Percentiles rank a stretch among this genome's conserved stretches.
Conservation (phyloP, 139 green algal genomes). For the Raphidocelis subcapitata region DNA sequence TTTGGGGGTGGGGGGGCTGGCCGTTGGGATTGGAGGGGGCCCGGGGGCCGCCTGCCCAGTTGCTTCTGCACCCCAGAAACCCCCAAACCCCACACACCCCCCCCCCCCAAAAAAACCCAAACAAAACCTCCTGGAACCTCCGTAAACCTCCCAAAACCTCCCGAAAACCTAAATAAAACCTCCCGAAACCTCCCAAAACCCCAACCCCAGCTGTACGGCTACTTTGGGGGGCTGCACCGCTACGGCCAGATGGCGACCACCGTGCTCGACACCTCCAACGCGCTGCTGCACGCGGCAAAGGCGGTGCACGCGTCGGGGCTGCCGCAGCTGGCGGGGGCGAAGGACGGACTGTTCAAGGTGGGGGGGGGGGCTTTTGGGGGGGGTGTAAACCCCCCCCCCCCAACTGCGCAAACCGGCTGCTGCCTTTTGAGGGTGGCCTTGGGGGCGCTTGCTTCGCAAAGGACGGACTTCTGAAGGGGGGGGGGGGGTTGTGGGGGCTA, state of each 20-base stretch:
- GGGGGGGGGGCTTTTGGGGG: constrained; percentile 37
- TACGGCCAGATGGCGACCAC: constrained; percentile 41
- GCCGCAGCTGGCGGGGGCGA: neutral
- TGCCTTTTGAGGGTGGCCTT: too few species aligned
- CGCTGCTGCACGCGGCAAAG: constrained; percentile 55
- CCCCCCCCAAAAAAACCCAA: neutral
- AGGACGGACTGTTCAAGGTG: constrained; percentile 30
- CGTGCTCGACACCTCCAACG: constrained; percentile 48
- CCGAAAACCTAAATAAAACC: neutral
- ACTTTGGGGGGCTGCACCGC: constrained; percentile 29
- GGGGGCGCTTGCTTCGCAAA: too few species aligned
- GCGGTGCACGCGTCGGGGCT: constrained; percentile 28
- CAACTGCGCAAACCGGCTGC: neutral
- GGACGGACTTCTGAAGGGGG: too few species aligned
- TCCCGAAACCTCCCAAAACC: neutral
- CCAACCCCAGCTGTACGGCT: constrained; percentile 16
- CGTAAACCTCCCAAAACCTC: too few species aligned
- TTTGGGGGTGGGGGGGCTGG: constrained; percentile 5
- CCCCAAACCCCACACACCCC: neutral
- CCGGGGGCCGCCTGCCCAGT: neutral
- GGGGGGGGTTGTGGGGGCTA: too few species aligned
- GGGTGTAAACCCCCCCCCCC: constrained; percentile 21
- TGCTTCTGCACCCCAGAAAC: too few species aligned
- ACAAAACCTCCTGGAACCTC: neutral
- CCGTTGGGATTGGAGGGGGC: constrained; percentile 1